phyloP scores from a whole-genome alignment of 2,329 filamentous ascomycete species.

The Parafenestella ontariensis region DNA sequence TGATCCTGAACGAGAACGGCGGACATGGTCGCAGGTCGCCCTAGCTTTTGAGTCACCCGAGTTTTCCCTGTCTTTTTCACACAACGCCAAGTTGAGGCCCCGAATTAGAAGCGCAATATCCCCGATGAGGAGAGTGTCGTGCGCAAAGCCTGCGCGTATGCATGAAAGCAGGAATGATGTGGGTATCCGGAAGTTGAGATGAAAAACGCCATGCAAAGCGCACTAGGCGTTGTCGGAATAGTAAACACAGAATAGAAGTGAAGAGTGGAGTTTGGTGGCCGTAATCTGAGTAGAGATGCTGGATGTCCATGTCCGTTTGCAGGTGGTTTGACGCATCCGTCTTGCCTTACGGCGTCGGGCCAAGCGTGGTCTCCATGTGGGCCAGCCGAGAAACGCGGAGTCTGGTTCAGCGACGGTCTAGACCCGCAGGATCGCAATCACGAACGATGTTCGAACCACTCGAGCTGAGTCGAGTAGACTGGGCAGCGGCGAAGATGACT shows the following conservation, averaged over 20 bases:
- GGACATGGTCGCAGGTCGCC: slow-evolving; percentile 21
- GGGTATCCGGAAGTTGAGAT: slow-evolving; percentile 33
- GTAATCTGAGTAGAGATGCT: neutral
- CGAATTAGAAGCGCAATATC: slow-evolving; percentile 16
- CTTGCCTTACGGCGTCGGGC: slow-evolving; percentile 16
- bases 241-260: slow-evolving; percentile 29
- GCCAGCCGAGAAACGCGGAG: slow-evolving; percentile 8
- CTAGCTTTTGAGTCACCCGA: slow-evolving; percentile 18
- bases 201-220: slow-evolving; percentile 13
- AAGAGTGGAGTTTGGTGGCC: slow-evolving; percentile 19
- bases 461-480: slow-evolving; percentile 22
- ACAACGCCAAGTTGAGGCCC: slow-evolving; percentile 22
- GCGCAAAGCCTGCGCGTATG: slow-evolving; percentile 10
- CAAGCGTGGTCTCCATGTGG: slow-evolving; percentile 21
- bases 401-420: slow-evolving; percentile 23
- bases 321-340: slow-evolving; percentile 6
- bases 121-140: slow-evolving; percentile 10
- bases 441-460: slow-evolving; percentile 19
- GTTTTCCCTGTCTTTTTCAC: slow-evolving; percentile 19
- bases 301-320: slow-evolving; percentile 1
- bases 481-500: slow-evolving; percentile 22
- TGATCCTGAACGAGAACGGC: slow-evolving; percentile 14
- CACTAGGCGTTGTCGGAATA: slow-evolving; percentile 16
- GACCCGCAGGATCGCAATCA: slow-evolving; percentile 20
- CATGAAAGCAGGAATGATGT: slow-evolving; percentile 21